Base-by-base conservation (phyloP, 2,329 filamentous ascomycete genomes). In the Helotiales sp. region DNA sequence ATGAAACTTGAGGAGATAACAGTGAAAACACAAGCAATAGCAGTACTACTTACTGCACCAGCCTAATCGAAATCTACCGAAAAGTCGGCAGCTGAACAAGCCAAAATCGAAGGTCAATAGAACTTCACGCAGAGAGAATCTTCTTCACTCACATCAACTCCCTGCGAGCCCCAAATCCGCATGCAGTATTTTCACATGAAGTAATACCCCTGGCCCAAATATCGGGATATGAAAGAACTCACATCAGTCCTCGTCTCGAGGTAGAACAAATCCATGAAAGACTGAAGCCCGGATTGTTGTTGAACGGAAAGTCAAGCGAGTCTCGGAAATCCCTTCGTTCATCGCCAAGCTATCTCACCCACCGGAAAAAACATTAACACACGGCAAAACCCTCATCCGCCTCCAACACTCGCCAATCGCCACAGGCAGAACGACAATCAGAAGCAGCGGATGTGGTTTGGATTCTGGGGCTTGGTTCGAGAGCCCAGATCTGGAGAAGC, bases 331-430 rank as follows among this genome's bases (percentile, higher is more conserved):
- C 47, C 17, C 47, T n/a, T n/a, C 20, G 1, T 4, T 22, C 52
- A 2, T 11, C n/a, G n/a, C 30, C 52, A 37, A 57, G 52, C 24
- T n/a, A n/a, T n/a, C n/a, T 11, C 30, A 15, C 52, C 17, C 30
- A 2, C 30, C 52, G n/a, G 28, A 37, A 32, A 32, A 57, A n/a
- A 57, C 30, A 28, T 11, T 52, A 6, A 15, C 32, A 15, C 58
- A 32, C 6, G 59, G 59, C 8, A 61, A 47, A 61, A 61, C 15
- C 28, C 59, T 61, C 47, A 61, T 26, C 59, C 59, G 59, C 30
- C 6, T 2, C 54, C 34, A n/a, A 8, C 17, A 11, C 15, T 32
- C 28, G n/a, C 28, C 45, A 54, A 52, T 54, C 20, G 11, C 22
- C 17, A 28, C 30, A 22, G 28, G 24, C 49, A 32, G 15, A 28